Evolutionary conservation across 2,329 filamentous ascomycete species (phyloP).

Genomic region (Pseudocercospora ulei): DNA sequence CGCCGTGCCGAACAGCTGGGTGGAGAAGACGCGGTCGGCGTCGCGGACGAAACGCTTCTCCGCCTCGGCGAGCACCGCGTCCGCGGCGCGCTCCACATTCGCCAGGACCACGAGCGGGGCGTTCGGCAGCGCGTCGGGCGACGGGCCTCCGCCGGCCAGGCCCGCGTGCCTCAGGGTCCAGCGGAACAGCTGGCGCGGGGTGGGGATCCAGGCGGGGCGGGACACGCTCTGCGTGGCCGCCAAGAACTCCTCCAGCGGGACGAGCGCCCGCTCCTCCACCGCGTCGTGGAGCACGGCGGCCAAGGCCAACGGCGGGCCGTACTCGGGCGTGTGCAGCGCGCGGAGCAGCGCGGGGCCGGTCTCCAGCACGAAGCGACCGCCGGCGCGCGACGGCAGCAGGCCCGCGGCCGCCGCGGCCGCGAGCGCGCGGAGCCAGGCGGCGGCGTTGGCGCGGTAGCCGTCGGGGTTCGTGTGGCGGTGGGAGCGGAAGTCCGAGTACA

Average conservation of each 20-base stretch:
- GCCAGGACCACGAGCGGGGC: slow-evolving; percentile 58
- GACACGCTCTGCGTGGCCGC: slow-evolving; percentile 60
- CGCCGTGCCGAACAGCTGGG: slow-evolving; percentile 27
- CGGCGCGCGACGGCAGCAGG: slow-evolving; percentile 41
- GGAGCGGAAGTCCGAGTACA: slow-evolving; percentile 76
- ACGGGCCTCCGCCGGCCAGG: slow-evolving; percentile 1
- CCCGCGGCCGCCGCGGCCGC: slow-evolving; percentile 59
- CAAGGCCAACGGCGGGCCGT: slow-evolving; percentile 70
- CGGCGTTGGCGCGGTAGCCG: slow-evolving; percentile 69
- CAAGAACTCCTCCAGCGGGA: slow-evolving; percentile 62
- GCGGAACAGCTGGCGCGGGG: slow-evolving; percentile 58
- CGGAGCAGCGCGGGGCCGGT: slow-evolving; percentile 56
- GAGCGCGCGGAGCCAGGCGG: slow-evolving; percentile 68
- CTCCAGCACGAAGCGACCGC: slow-evolving; percentile 42
- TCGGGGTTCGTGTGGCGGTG: slow-evolving; percentile 72
- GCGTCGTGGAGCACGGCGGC: slow-evolving; percentile 71
- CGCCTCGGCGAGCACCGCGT: slow-evolving; percentile 34
- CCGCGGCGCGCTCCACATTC: slow-evolving; percentile 49
- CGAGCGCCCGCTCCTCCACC: slow-evolving; percentile 56
- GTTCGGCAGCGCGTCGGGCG: slow-evolving; percentile 49
- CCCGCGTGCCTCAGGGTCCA: slow-evolving; percentile 63
- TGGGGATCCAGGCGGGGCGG: slow-evolving; percentile 55
- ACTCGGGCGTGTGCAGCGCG: slow-evolving; percentile 64
- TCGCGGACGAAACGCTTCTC: slow-evolving; percentile 31
- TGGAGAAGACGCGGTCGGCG: slow-evolving; percentile 32